These are phyloP conservation scores for Quercus berberidifolia DNA, from an alignment of 306 rosid species.

Conservation along the genomic window DNA sequence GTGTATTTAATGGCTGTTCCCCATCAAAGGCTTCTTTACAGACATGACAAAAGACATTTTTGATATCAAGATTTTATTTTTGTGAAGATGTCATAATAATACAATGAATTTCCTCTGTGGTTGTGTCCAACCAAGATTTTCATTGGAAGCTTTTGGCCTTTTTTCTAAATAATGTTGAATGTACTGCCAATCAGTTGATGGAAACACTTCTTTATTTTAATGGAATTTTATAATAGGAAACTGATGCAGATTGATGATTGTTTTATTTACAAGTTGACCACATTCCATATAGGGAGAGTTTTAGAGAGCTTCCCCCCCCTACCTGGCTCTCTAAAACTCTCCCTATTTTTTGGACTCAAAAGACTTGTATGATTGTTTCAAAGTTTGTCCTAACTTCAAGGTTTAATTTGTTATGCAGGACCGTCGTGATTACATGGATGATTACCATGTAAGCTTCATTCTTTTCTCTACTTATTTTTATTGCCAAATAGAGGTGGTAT, in stretches of 20 bases:
- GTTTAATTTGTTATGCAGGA: constrained; percentile 44
- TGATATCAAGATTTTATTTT: no score
- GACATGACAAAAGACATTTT: no score
- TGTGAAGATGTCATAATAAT: no score
- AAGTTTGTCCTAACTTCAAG: not conserved
- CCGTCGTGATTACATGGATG: constrained; percentile 48
- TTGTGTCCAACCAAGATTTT: no score
- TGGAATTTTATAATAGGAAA: no score
- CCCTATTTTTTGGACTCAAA: not conserved
- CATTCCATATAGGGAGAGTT: not conserved
- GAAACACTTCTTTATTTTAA: no score
- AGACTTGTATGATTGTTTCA: not conserved
- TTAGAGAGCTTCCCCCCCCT: not conserved
- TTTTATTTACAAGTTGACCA: not conserved
- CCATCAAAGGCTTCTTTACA: no score
- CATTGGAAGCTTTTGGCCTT: no score
- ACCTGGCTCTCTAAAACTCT: not conserved
- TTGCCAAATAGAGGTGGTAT: constrained; percentile 12
- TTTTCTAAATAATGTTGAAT: no score
- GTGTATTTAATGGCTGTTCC: no score
- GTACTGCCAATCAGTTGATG: no score
- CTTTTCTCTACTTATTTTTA: constrained; percentile 4
- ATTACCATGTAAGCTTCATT: constrained; percentile 58
- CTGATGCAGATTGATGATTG: not conserved
- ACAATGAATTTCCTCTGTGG: no score